These are phyloP conservation scores for Phialophora macrospora DNA, from an alignment of 2,329 filamentous ascomycete species.

Conservation along the genomic window DNA sequence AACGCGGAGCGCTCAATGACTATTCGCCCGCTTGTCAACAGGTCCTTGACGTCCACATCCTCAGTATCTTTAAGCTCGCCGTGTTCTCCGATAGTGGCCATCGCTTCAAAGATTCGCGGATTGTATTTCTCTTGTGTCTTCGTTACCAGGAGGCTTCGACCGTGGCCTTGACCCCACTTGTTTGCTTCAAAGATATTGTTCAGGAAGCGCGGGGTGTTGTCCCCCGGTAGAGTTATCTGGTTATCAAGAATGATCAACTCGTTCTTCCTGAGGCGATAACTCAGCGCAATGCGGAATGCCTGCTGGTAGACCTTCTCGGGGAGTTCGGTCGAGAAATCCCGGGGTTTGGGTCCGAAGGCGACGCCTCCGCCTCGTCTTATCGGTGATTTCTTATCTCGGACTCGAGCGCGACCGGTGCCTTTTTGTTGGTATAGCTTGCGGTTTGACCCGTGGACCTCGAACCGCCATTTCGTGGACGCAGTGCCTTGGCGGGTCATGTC, in stretches of 20 bases:
- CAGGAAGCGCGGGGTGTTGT: conserved; percentile 61
- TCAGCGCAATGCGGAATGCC: conserved; percentile 91
- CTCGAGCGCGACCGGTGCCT: conserved; percentile 77
- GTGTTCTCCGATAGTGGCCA: conserved; percentile 67
- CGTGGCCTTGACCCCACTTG: conserved; percentile 68
- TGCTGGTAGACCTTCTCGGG: conserved; percentile 92
- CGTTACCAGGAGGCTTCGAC: conserved; percentile 78
- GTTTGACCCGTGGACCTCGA: conserved; percentile 81
- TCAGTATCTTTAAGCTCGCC: conserved; percentile 70
- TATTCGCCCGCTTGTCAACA: conserved; percentile 81
- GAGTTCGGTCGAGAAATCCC: conserved; percentile 84
- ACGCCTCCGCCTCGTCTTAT: conserved; percentile 85
- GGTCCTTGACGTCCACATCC: conserved; percentile 95
- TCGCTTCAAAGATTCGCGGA: conserved; percentile 55
- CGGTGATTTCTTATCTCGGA: conserved; percentile 80
- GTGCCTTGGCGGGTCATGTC: conserved; percentile 87
- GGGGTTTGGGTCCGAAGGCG: conserved; percentile 83
- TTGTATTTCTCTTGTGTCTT: conserved; percentile 51
- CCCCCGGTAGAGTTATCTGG: conserved; percentile 68
- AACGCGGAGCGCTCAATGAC: conserved; percentile 85
- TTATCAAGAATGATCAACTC: conserved; percentile 86
- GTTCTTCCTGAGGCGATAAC: conserved; percentile 84
- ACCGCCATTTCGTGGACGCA: conserved; percentile 78
- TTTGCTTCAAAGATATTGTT: conserved; percentile 72
- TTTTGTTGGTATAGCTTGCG: conserved; percentile 86